Base-by-base conservation (phyloP, 2,329 filamentous ascomycete species). In the Fusarium bactridioides region DNA sequence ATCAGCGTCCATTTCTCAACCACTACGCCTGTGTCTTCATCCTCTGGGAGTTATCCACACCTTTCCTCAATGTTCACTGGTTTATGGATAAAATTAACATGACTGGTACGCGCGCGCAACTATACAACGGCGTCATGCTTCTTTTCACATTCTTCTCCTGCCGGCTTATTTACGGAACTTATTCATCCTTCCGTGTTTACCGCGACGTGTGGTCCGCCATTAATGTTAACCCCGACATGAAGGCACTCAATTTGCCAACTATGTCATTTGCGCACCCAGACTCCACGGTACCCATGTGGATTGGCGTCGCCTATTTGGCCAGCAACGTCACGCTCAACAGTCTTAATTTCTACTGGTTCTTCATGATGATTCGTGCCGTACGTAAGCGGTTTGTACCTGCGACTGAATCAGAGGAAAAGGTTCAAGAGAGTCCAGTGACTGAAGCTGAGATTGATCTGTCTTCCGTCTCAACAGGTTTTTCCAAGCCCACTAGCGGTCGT, bases 1-100 rank as follows among this genome's bases (percentile, higher is more conserved):
- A 40, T 35, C 78, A 96, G 93, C 88, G 93, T 67, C 94, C 94
- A 4, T 95, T 95, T 78, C 87, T 95, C 73, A 95, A 95, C 84
- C 95, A 91, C 84, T 97, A 96, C 82, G 92, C 89, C 63, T 88
- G 88, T 63, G 89, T 90, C 67, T 97, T 97, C 82, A 93, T 97
- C 77, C 90, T 96, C 65, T 97, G 94, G 88, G 94, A 97, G 82
- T 88, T 97, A 43, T 95, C 93, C 31, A 93, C 92, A 9, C 93
- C 93, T 12, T 95, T 96, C 81, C 87, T 96, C 64, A 97, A 97
- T 80, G 88, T 95, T 79, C 94, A 97, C 85, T 97, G 94, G 94
- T 96, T 96, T 84, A 93, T 93, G 82, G 94, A 97, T 83, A 97
- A 97, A 84, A 84, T 95, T 66, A 88, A 90, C 77, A 90, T 94